Evolutionary conservation across 2,329 filamentous ascomycete genomes (phyloP), one percentile per base, ranked within the genome.

Genomic region (Pseudovirgaria hyperparasitica): DNA sequence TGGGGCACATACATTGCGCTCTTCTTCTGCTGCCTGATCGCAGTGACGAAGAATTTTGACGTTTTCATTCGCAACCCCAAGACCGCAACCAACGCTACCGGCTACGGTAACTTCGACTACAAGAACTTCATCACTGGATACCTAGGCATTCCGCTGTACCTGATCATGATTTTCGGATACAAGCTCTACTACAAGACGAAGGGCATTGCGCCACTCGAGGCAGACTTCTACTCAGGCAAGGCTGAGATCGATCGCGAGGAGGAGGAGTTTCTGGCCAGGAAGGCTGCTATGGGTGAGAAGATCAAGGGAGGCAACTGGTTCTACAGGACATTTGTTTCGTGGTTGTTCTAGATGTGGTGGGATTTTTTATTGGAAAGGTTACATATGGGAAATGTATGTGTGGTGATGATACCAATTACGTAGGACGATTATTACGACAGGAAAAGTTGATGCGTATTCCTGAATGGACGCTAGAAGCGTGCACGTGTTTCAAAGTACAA

Each of bases 31-130:
- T 63, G 67, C 43, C 47, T 90, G 18, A 79, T 90, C 34, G 70
- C 77, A 2, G 47, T 92, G 27, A 87, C 82, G 45, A 92, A 90
- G 67, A 86, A 84, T 63, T 90, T 73, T 54, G 64, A 70, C 30
- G 75, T 78, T 32, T 90, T 90, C 52, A 62, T n/a, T n/a, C n/a
- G n/a, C n/a, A n/a, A n/a, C n/a, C n/a, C n/a, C n/a, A n/a, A n/a
- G n/a, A n/a, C n/a, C n/a, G n/a, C n/a, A n/a, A 71, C 3, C 16
- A 54, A 50, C 32, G 52, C 42, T 5, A 26, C 35, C 49, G 40
- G 58, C 39, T 61, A 64, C 30, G 63, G 63, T 28, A 60, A 60
- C 26, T 81, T 81, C 38, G 70, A 79, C 51, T 79, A 79, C 62
- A 74, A 78, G 60, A 75, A 69, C 42, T 85, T 86, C 54, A 70